These are phyloP conservation scores for Tillandsia fasciculata DNA, from an alignment of 176 grass and related monocot genomes.

Conservation along the genomic window DNA sequence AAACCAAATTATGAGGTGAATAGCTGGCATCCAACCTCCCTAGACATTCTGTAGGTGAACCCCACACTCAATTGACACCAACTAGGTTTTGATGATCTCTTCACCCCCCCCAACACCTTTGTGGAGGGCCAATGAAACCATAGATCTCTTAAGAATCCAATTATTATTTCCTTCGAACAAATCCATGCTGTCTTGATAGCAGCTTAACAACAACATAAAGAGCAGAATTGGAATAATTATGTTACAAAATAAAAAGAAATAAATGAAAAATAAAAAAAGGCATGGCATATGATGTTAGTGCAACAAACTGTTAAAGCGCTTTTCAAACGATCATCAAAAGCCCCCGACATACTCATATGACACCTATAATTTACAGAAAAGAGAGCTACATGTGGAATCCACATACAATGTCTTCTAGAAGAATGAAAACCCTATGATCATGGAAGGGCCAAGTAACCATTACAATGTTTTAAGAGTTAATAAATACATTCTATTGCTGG, in stretches of 20 bases:
- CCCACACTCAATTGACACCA: constrained; percentile 31
- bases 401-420: no score
- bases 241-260: background rate
- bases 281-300: constrained; percentile 18
- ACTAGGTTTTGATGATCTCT: constrained; percentile 11
- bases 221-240: constrained; percentile 21
- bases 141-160: constrained; percentile 25
- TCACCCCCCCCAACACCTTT: constrained; percentile 18
- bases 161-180: constrained; percentile 14
- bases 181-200: constrained; percentile 22
- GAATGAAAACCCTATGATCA: no score
- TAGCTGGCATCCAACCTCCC: no score
- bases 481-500: no score
- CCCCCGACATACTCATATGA: background rate
- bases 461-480: no score
- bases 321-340: background rate
- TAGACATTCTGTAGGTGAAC: constrained; percentile 6
- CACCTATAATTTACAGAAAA: no score
- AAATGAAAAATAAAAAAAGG: background rate
- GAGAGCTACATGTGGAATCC: no score
- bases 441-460: no score
- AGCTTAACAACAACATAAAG: constrained; percentile 13
- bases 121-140: constrained; percentile 10
- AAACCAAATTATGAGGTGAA: no score
- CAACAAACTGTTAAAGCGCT: constrained; percentile 16